These are phyloP conservation scores for Pythium guiyangense DNA, from an alignment of 352 stramenopile genomes.

Conservation along the genomic window DNA sequence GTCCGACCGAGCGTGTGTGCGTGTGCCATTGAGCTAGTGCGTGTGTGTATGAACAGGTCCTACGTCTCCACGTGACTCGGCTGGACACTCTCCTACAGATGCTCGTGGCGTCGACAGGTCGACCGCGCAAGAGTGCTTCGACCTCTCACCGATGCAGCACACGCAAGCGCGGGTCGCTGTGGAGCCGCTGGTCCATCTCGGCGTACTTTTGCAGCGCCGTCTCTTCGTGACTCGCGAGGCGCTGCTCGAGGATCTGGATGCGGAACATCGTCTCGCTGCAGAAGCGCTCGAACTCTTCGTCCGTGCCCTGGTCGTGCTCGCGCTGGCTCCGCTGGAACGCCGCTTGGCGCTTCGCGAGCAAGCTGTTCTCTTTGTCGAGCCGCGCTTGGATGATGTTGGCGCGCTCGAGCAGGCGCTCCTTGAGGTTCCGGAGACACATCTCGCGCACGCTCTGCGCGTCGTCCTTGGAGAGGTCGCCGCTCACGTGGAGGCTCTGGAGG, in stretches of 20 bases:
- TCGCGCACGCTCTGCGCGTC: conserved; percentile 86
- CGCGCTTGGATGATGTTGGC: conserved; percentile 93
- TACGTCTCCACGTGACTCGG: too few relatives aligned
- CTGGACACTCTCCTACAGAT: neutral
- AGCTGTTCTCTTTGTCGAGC: conserved; percentile 91
- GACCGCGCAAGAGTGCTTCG: neutral
- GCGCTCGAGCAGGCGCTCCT: conserved; percentile 90
- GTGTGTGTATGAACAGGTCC: neutral
- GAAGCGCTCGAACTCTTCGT: conserved; percentile 93
- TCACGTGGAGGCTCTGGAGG: conserved; percentile 74
- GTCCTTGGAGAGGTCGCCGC: conserved; percentile 61
- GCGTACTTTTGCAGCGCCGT: conserved; percentile 92
- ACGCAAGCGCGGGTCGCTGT: conserved; percentile 78
- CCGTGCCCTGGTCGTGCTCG: conserved; percentile 88
- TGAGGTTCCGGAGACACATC: conserved; percentile 90
- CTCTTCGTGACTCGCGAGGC: conserved; percentile 90
- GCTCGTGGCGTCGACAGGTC: neutral
- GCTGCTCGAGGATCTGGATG: conserved; percentile 94
- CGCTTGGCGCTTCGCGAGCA: conserved; percentile 89
- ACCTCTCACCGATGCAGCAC: conserved; percentile 51
- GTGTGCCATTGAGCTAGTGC: neutral
- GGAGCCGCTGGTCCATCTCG: conserved; percentile 90
- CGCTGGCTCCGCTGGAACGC: conserved; percentile 90
- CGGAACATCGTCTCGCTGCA: conserved; percentile 95
- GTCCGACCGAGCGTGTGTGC: conserved; percentile 1